Conservation (phyloP, 208 protist genomes). For the Trypanosoma brucei region DNA sequence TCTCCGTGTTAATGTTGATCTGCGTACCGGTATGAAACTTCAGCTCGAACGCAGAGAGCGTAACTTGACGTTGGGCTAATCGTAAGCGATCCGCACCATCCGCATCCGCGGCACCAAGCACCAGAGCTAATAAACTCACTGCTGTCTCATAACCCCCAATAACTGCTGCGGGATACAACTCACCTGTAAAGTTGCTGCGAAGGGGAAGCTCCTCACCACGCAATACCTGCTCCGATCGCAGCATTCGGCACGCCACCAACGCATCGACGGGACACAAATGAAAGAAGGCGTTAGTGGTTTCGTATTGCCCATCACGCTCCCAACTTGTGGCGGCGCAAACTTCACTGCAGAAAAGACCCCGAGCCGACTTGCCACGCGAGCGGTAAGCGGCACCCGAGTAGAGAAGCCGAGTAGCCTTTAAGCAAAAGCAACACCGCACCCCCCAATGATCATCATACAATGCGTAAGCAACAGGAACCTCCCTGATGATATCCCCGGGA, state of each 20-base stretch:
- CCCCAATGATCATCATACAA: conserved; percentile 65
- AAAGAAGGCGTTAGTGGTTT: conserved; percentile 70
- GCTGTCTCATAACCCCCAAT: conserved; percentile 72
- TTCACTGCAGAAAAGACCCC: conserved; percentile 85
- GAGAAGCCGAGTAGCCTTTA: conserved; percentile 63
- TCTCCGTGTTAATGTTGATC: conserved; percentile 18
- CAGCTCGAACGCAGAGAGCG: conserved; percentile 57
- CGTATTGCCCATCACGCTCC: conserved; percentile 65
- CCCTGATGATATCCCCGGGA: conserved; percentile 45
- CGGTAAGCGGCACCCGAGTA: conserved; percentile 67
- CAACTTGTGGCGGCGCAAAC: conserved; percentile 54
- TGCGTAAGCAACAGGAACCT: conserved; percentile 61
- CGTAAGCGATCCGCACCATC: conserved; percentile 62
- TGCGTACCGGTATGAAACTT: conserved; percentile 47
- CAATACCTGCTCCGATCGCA: conserved; percentile 22
- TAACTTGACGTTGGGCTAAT: conserved; percentile 68
- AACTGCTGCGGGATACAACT: conserved; percentile 46
- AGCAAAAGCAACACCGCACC: conserved; percentile 72
- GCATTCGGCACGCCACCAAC: conserved; percentile 64
- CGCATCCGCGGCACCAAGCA: conserved; percentile 45
- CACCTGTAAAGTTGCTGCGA: conserved; percentile 35
- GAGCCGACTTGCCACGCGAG: conserved; percentile 36
- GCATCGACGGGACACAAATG: conserved; percentile 80
- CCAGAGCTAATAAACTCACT: conserved; percentile 54
- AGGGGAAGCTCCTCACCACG: not conserved